These are phyloP conservation scores for Tetradesmus obliquus DNA, from an alignment of 139 green algal genomes.

Conservation along the genomic window DNA sequence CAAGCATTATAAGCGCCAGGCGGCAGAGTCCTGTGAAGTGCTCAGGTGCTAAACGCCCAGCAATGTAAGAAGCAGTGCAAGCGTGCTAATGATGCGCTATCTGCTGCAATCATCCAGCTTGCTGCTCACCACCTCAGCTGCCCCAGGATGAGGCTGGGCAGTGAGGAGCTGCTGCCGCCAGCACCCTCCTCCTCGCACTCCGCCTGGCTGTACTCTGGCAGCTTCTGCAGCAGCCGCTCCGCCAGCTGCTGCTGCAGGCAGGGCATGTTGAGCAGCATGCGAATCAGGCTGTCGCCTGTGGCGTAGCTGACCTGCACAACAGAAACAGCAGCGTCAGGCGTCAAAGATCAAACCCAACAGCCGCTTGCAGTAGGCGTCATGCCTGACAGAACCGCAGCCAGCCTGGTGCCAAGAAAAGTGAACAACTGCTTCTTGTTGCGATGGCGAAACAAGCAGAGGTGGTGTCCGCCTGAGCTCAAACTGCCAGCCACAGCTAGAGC, in stretches of 20 bases:
- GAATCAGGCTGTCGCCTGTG: slow-evolving; percentile 46
- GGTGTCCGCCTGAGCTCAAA: background rate
- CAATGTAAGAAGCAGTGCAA: background rate
- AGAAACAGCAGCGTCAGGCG: slow-evolving; percentile 20
- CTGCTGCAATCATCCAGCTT: background rate
- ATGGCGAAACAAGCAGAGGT: background rate
- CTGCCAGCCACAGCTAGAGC: background rate
- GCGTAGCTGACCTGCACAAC: slow-evolving; percentile 24
- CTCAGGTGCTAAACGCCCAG: too few relatives aligned
- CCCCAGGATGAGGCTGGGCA: slow-evolving; percentile 49
- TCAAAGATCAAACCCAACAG: background rate
- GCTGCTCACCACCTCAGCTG: slow-evolving; percentile 53
- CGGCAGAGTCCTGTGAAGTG: background rate
- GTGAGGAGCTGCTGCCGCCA: background rate
- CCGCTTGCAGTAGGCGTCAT: background rate
- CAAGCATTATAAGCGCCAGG: too few relatives aligned
- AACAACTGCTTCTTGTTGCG: too few relatives aligned
- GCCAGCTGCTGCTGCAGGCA: slow-evolving; percentile 41
- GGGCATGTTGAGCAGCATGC: slow-evolving; percentile 39
- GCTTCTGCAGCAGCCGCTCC: slow-evolving; percentile 46
- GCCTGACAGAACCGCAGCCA: background rate
- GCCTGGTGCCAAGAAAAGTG: too few relatives aligned
- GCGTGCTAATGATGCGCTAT: background rate
- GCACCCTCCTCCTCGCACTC: slow-evolving; percentile 4
- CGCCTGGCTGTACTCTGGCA: slow-evolving; percentile 42